Conservation (phyloP, 257 asterid genomes). For the Salvia hispanica region DNA sequence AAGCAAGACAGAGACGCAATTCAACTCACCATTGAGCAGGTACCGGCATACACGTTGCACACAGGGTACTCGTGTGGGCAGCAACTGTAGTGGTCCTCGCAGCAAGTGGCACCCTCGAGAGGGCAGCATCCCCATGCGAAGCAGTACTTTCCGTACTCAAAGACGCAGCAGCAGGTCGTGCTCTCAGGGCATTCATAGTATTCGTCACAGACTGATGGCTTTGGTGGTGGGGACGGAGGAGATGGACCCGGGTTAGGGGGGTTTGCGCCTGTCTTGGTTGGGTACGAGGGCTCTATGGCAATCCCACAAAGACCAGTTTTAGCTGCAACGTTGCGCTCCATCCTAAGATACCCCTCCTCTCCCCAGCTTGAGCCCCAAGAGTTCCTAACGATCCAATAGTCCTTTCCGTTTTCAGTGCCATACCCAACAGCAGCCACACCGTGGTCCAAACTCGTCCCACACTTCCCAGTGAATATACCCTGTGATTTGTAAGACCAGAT, state of each 20-base stretch:
- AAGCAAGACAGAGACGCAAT: background rate
- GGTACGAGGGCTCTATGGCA: conserved; percentile 62
- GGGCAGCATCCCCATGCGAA: conserved; percentile 74
- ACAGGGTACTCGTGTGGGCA: conserved; percentile 66
- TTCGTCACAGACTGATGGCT: conserved; percentile 51
- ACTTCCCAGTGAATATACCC: conserved; percentile 62
- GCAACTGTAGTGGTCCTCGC: conserved; percentile 68
- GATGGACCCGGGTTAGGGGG: too few relatives aligned
- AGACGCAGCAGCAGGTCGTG: conserved; percentile 64
- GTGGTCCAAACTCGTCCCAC: conserved; percentile 53
- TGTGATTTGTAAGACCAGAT: conserved; percentile 15
- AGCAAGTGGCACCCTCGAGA: too few relatives aligned
- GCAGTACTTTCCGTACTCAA: conserved; percentile 42
- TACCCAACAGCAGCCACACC: conserved; percentile 59
- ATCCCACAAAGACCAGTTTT: conserved; percentile 53
- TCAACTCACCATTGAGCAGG: conserved; percentile 53
- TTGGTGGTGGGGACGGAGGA: conserved; percentile 60
- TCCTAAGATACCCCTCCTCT: conserved; percentile 50
- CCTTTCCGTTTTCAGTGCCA: conserved; percentile 47
- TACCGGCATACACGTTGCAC: conserved; percentile 49
- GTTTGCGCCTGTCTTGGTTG: conserved; percentile 47
- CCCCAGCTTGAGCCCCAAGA: conserved; percentile 68
- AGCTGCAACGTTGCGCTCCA: conserved; percentile 48
- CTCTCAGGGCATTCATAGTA: conserved; percentile 47
- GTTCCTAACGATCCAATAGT: conserved; percentile 61